Base-by-base conservation (phyloP, 2,329 filamentous ascomycete genomes). In the Pyrenochaeta sp. region DNA sequence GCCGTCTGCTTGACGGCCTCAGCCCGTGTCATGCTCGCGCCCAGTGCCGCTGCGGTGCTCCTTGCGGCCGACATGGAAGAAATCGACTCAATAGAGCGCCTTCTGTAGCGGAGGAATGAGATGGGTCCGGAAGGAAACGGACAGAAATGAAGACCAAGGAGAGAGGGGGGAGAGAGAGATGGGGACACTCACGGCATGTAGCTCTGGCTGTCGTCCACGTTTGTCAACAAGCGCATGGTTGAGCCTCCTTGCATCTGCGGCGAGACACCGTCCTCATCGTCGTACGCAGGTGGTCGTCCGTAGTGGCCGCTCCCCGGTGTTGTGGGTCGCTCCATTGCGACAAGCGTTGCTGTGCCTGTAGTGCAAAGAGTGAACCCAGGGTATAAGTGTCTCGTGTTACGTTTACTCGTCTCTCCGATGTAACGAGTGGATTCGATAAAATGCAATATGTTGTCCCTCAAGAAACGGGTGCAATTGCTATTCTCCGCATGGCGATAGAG, bases 201-300 rank as follows among this genome's bases (percentile, higher is more conserved):
- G 61, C 70, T 71, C 47, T 67, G 66, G 58, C 66, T 68, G 42
- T 79, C 77, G 47, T 81, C 78, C 35, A 67, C 71, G 58, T 77
- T 77, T 59, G 79, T 80, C 73, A 83, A 75, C 67, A 82, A 72
- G 54, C 80, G 78, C 80, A 83, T 81, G 40, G 78, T 79, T 49
- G 79, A 74, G 50, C 77, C 77, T 66, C 75, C 72, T 63, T 75
- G 75, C 50, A 64, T 60, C 42, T 70, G 63, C 30, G 66, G 69
- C 29, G 71, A 68, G 15, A 70, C 66, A 41, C 63, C 66, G 44
- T 76, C 72, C 40, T 75, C 72, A 37, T 81, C 77, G 56, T 78
- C 76, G 49, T 82, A 82, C 63, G 76, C 72, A 56, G 80, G 79
- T 42, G 79, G 79, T 40, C 73, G 72, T 42, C 68, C 66, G 60